These are phyloP conservation scores for Penicillium sp. DNA, from an alignment of 2,329 filamentous ascomycete genomes.

Conservation along the genomic window DNA sequence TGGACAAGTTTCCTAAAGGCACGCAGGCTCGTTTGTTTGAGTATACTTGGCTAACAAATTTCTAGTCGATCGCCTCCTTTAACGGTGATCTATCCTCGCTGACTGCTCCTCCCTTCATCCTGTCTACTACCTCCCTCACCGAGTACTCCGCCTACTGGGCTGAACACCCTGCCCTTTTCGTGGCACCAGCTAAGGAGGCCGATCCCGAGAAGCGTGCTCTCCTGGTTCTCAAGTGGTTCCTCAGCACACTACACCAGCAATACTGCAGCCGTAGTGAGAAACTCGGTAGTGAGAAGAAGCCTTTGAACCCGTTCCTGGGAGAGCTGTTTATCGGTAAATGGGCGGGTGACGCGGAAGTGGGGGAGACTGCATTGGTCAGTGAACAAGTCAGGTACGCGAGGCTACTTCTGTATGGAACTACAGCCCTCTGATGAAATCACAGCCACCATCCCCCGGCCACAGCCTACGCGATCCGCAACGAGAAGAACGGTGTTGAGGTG, in stretches of 20 bases:
- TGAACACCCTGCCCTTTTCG: constrained; percentile 66
- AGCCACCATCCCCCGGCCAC: constrained; percentile 89
- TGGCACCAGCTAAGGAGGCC: constrained; percentile 68
- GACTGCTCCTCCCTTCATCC: constrained; percentile 73
- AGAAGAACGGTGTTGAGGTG: constrained; percentile 63
- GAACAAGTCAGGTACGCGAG: constrained; percentile 69
- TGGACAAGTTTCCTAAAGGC: constrained; percentile 45
- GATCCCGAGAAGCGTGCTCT: constrained; percentile 74
- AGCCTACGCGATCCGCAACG: constrained; percentile 84
- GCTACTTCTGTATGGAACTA: neutral
- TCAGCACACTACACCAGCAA: constrained; percentile 85
- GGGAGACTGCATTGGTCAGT: constrained; percentile 75
- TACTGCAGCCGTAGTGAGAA: constrained; percentile 67
- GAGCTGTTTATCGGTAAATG: constrained; percentile 90
- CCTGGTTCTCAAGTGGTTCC: constrained; percentile 90
- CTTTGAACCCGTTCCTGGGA: constrained; percentile 88
- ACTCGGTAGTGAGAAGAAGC: constrained; percentile 90
- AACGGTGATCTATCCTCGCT: constrained; percentile 72
- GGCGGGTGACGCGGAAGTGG: constrained; percentile 60
- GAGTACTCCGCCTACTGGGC: constrained; percentile 79
- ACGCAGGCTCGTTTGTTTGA: constrained; percentile 7
- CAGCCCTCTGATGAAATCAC: constrained; percentile 7
- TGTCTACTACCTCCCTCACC: constrained; percentile 66
- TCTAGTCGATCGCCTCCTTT: constrained; percentile 64
- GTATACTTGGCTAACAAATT: constrained; percentile 6